Conservation (phyloP, 164 flowering plant species). For the Piper betle region DNA sequence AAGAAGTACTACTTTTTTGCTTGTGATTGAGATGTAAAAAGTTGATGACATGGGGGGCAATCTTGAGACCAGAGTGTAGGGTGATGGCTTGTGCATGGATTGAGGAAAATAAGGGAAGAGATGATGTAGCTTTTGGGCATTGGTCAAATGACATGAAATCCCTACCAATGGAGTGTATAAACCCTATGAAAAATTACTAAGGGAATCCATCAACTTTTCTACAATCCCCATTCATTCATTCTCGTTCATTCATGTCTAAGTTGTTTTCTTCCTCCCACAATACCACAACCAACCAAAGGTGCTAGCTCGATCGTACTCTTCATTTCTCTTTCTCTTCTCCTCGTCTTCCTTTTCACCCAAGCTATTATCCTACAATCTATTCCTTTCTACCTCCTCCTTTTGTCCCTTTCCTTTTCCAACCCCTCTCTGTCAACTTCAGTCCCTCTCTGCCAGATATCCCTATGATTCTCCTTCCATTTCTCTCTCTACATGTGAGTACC, state of each 20-base stretch:
- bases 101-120: too few relatives aligned
- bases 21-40: too few relatives aligned
- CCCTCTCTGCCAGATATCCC: constrained; percentile 71
- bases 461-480: constrained; percentile 41
- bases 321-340: too few relatives aligned
- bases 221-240: constrained; percentile 33
- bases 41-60: too few relatives aligned
- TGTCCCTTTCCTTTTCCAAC: constrained; percentile 52
- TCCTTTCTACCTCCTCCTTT: constrained; percentile 53
- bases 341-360: constrained; percentile 39
- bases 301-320: too few relatives aligned
- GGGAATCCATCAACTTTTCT: constrained; percentile 8
- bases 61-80: too few relatives aligned
- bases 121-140: too few relatives aligned
- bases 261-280: constrained; percentile 1
- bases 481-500: constrained; percentile 20
- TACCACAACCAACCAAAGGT: background rate
- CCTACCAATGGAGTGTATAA: too few relatives aligned
- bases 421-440: constrained; percentile 74
- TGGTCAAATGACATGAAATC: too few relatives aligned
- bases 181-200: too few relatives aligned
- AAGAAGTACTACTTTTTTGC: too few relatives aligned
- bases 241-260: constrained; percentile 32
- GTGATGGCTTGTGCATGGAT: too few relatives aligned
- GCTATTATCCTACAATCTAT: constrained; percentile 37